Percentiles rank a stretch among this genome's conserved stretches.
Conservation (phyloP, 495 filamentous ascomycete species). For the Pyronema domesticum region DNA sequence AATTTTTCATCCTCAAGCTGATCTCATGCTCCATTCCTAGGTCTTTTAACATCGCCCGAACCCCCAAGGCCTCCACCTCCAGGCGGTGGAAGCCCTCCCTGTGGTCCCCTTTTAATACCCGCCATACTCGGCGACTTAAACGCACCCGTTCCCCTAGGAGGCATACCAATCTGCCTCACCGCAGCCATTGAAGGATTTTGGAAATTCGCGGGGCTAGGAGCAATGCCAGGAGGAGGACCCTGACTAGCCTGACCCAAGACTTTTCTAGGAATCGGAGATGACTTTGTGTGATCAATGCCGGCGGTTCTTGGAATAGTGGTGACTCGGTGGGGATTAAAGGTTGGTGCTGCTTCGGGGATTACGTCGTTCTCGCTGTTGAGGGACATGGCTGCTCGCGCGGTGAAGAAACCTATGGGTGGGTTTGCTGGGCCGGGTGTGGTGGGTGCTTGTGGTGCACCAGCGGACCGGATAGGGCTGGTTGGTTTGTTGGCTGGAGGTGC, state of each 20-base stretch:
- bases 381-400: constrained; percentile 17
- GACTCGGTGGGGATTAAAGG: constrained; percentile 21
- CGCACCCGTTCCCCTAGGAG: constrained; percentile 15
- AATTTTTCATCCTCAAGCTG: no score
- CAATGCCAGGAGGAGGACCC: constrained; percentile 8
- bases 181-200: constrained; percentile 16
- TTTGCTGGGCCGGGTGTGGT: background rate
- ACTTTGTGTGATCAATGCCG: constrained; percentile 24
- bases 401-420: constrained; percentile 18
- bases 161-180: constrained; percentile 21
- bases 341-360: constrained; percentile 11
- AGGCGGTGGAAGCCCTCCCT: no score
- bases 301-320: constrained; percentile 21
- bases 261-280: constrained; percentile 21
- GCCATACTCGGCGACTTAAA: constrained; percentile 16
- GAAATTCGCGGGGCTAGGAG: constrained; percentile 17
- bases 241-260: constrained; percentile 6
- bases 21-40: no score
- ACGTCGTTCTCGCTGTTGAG: constrained; percentile 14
- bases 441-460: background rate
- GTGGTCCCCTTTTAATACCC: constrained; percentile 15
- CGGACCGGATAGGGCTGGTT: background rate
- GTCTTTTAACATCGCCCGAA: no score
- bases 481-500: background rate
- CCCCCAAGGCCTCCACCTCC: no score